phyloP scores from a whole-genome alignment of 371 early-diverging fungal genomes.

The Basidiobolus heterosporus region DNA sequence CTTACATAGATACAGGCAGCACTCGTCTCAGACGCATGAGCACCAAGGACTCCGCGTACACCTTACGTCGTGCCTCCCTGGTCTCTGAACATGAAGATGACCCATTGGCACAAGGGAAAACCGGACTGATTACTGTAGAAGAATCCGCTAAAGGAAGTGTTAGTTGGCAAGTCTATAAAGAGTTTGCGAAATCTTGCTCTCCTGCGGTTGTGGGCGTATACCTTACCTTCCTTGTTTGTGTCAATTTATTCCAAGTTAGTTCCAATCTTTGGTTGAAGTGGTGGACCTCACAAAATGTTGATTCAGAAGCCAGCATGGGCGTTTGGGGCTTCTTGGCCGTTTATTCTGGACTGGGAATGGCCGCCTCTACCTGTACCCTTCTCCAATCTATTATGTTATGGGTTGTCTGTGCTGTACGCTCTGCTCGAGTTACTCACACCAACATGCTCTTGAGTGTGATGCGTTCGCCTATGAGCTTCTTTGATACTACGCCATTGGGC shows the following conservation, averaged over 20 bases:
- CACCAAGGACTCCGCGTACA: slow-evolving; percentile 19
- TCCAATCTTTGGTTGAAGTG: slow-evolving; percentile 55
- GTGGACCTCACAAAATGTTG: slow-evolving; percentile 24
- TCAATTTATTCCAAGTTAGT: slow-evolving; percentile 16
- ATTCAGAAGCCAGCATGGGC: too few relatives aligned
- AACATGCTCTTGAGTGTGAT: slow-evolving; percentile 24
- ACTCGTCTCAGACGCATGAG: slow-evolving; percentile 16
- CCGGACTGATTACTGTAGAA: slow-evolving; percentile 48
- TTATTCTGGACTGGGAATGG: slow-evolving; percentile 8
- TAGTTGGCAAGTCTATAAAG: slow-evolving; percentile 41
- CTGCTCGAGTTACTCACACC: slow-evolving; percentile 37
- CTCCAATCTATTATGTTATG: slow-evolving; percentile 55
- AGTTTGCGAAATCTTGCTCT: slow-evolving; percentile 65
- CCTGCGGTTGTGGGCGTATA: slow-evolving; percentile 26
- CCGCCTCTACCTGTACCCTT: slow-evolving; percentile 35
- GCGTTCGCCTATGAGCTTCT: slow-evolving; percentile 76
- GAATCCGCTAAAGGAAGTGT: slow-evolving; percentile 69
- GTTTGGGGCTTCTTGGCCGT: too few relatives aligned
- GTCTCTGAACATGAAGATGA: slow-evolving; percentile 16
- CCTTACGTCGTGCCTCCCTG: slow-evolving; percentile 33
- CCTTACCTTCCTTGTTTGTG: slow-evolving; percentile 16
- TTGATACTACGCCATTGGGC: slow-evolving; percentile 77
- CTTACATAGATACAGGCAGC: not conserved
- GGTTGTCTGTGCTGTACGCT: slow-evolving; percentile 67
- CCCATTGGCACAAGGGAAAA: slow-evolving; percentile 7